phyloP scores from a whole-genome alignment of 2,329 filamentous ascomycete genomes.

The Ophiostoma perfectum region DNA sequence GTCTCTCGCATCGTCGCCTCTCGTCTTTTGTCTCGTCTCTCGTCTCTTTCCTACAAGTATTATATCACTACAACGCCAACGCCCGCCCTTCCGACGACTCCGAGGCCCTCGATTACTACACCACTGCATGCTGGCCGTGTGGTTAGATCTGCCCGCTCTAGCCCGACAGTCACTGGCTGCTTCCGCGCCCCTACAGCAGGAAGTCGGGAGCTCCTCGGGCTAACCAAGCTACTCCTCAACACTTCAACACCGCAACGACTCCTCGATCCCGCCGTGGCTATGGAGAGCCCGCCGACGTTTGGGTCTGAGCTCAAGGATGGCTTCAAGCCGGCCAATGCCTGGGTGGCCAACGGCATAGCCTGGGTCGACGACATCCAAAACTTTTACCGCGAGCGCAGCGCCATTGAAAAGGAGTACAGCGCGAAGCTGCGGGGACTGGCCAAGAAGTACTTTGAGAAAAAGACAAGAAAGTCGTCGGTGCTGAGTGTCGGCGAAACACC shows the following conservation, averaged over 20 bases:
- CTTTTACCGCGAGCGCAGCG: slow-evolving; percentile 92
- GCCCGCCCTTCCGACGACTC: background rate
- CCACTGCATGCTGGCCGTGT: slow-evolving; percentile 15
- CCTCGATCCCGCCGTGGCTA: slow-evolving; percentile 47
- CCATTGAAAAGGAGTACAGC: slow-evolving; percentile 95
- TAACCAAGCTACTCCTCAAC: no score
- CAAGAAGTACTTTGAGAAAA: slow-evolving; percentile 94
- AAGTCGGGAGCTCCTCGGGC: background rate
- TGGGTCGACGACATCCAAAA: slow-evolving; percentile 97
- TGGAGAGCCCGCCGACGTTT: slow-evolving; percentile 79
- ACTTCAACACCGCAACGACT: background rate
- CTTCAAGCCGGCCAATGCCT: slow-evolving; percentile 90
- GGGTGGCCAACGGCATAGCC: slow-evolving; percentile 81
- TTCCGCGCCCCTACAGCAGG: background rate
- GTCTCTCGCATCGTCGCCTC: background rate
- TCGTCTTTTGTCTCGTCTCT: background rate
- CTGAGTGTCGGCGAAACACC: slow-evolving; percentile 88
- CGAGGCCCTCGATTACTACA: background rate
- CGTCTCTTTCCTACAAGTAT: background rate
- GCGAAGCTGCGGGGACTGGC: slow-evolving; percentile 79
- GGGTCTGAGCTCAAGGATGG: slow-evolving; percentile 96
- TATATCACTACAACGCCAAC: no score
- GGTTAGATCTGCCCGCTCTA: background rate
- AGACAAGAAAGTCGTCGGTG: slow-evolving; percentile 78
- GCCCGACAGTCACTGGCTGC: background rate